Evolutionary conservation across 176 grass and related monocot species (phyloP), one percentile per base, ranked within the genome.

Genomic region (Pharus latifolius): DNA sequence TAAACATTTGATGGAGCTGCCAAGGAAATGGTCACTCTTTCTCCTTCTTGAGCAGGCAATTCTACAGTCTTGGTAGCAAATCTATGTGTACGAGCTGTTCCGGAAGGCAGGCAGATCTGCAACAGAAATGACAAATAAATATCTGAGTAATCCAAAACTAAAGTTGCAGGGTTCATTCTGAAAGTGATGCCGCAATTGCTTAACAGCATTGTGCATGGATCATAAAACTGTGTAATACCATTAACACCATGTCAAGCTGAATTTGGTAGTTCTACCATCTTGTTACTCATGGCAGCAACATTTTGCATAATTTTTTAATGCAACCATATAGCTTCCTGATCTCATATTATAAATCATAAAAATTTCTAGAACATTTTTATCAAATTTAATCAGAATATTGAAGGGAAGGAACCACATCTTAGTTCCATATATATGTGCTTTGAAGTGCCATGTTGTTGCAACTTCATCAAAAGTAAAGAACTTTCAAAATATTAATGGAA

Each of bases 1-100:
- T 90, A 93, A 44, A 82, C 49, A 70, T 80, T 88, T 62, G 83
- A 68, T 72, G 89, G 89, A 28, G 87, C 87, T 16, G 89, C 87
- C 63, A 98, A 70, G 12, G 87, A 90, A 76, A 98, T 80, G 37
- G 94, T 98, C 27, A 98, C 86, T 85, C 94, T 82, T 83, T 98
- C 87, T 77, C 89, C 89, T 92, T 80, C 86, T 78, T 93, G 94
- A 62, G 89, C 94, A 76, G 94, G 94, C 55, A 98, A 83, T 32
- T 91, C 78, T 29, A 79, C 65, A 20, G 75, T 98, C 61, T 80
- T 56, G 45, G 87, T 98, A 47, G 86, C 84, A 85, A 98, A 92
- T 63, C 84, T 87, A 56, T 98, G 78, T 10, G 84, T 98, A 18
- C 86, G 83, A 37, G 94, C 94, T 84, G 50, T 85, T 43, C 94